Percentiles rank a stretch among this genome's conserved stretches.
These are phyloP conservation scores for Tolypocladium guangdongense DNA, from an alignment of 2,329 filamentous ascomycete genomes.

Conservation along the genomic window DNA sequence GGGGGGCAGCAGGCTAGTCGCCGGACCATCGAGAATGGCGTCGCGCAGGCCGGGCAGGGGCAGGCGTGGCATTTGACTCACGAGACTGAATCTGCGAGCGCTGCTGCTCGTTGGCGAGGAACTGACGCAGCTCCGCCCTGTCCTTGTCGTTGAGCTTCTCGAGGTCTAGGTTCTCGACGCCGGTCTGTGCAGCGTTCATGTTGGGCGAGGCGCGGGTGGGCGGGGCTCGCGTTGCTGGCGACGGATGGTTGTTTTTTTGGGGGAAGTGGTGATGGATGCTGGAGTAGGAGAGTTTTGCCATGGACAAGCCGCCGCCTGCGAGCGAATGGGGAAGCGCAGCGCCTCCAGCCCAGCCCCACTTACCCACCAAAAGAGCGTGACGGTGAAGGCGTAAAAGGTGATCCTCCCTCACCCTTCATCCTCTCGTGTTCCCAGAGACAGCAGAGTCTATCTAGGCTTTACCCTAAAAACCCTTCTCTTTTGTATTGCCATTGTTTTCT, in stretches of 20 bases:
- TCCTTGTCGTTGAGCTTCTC: slow-evolving; percentile 69
- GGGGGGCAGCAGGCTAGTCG: neutral
- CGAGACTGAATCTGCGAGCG: slow-evolving; percentile 58
- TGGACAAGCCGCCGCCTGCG: neutral
- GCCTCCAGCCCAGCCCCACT: neutral
- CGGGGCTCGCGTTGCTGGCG: neutral
- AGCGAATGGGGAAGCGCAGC: neutral
- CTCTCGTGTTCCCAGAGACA: too few relatives aligned
- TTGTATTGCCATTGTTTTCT: neutral
- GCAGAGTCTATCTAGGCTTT: too few relatives aligned
- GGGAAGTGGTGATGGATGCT: neutral
- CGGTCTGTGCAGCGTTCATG: slow-evolving; percentile 25
- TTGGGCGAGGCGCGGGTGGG: slow-evolving; percentile 2
- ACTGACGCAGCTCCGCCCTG: slow-evolving; percentile 78
- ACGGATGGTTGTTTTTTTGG: neutral
- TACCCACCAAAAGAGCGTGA: neutral
- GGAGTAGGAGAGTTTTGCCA: neutral
- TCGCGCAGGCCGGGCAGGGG: neutral
- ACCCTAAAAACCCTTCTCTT: too few relatives aligned
- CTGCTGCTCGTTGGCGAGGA: slow-evolving; percentile 75
- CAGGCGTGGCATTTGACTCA: slow-evolving; percentile 27
- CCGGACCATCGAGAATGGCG: neutral
- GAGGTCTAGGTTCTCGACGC: slow-evolving; percentile 49
- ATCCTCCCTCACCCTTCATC: too few relatives aligned
- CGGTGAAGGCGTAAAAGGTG: too few relatives aligned